Conservation (phyloP, 129 eudicot species). For the Cynara cardunculus region DNA sequence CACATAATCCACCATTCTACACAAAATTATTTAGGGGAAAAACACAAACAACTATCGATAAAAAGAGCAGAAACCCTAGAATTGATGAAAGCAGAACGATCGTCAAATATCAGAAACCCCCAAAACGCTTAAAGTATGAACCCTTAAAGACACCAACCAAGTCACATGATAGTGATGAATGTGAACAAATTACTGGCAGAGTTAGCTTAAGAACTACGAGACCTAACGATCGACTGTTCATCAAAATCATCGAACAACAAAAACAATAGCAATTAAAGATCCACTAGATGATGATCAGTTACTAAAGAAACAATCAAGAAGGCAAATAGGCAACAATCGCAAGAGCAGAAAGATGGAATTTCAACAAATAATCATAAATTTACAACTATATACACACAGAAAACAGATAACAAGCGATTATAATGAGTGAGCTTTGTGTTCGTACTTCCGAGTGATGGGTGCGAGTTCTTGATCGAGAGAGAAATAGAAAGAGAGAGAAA, state of each 20-base stretch:
- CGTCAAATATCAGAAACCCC: not conserved
- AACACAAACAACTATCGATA: not conserved
- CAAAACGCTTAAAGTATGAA: slow-evolving; percentile 18
- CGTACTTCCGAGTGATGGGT: slow-evolving; percentile 31
- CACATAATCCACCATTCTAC: not conserved
- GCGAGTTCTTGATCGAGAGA: slow-evolving; percentile 37
- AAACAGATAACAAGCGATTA: not conserved
- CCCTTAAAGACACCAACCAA: slow-evolving; percentile 8
- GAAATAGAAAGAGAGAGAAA: not conserved
- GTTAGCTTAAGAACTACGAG: slow-evolving; percentile 27
- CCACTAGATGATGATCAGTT: not conserved
- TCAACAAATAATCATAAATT: not conserved
- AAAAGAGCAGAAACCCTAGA: not conserved
- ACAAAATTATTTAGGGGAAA: not conserved
- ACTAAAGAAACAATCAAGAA: slow-evolving; percentile 1
- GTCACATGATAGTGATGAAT: slow-evolving; percentile 25
- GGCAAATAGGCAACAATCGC: not conserved
- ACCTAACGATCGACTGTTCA: slow-evolving; percentile 18
- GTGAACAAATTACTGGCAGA: slow-evolving; percentile 12
- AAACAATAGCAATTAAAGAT: slow-evolving; percentile 6
- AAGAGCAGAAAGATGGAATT: not conserved
- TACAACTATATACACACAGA: not conserved
- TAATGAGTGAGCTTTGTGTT: slow-evolving; percentile 17
- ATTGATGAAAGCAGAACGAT: not conserved
- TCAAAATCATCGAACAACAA: slow-evolving; percentile 11